phyloP scores from a whole-genome alignment of 176 grass and related monocot species.

The Tillandsia leiboldiana region DNA sequence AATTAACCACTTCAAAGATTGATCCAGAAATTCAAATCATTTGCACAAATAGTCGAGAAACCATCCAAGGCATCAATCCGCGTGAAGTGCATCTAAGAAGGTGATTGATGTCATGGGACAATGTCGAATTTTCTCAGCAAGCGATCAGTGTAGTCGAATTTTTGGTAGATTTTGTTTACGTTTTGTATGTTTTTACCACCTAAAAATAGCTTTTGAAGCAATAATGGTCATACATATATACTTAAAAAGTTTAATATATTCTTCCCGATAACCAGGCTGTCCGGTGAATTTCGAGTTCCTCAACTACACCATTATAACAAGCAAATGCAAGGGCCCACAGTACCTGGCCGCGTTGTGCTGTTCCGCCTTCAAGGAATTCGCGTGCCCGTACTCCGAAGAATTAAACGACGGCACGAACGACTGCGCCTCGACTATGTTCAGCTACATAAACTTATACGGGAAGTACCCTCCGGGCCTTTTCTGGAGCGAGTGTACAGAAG shows the following conservation, averaged over 20 bases:
- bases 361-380: constrained; percentile 42
- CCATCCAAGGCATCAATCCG: too few relatives aligned
- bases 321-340: constrained; percentile 56
- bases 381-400: constrained; percentile 44
- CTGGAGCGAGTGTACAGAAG: constrained; percentile 44
- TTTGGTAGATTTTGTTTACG: too few relatives aligned
- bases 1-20: too few relatives aligned
- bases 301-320: constrained; percentile 67
- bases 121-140: too few relatives aligned
- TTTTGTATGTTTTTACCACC: too few relatives aligned
- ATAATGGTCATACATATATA: not conserved
- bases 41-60: too few relatives aligned
- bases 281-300: constrained; percentile 50
- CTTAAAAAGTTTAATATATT: not conserved
- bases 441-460: constrained; percentile 59
- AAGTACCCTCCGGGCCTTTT: constrained; percentile 67
- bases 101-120: too few relatives aligned
- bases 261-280: constrained; percentile 32
- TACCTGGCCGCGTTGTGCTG: constrained; percentile 43
- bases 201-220: not conserved
- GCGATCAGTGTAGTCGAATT: too few relatives aligned
- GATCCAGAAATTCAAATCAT: too few relatives aligned
- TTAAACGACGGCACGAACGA: constrained; percentile 43
- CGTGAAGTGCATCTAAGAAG: too few relatives aligned
- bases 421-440: constrained; percentile 65